A percentile compares a stretch with the other conserved stretches of the same genome.
Conservation (phyloP, 768 basidiomycete genomes). For the Termitomyces sp. region DNA sequence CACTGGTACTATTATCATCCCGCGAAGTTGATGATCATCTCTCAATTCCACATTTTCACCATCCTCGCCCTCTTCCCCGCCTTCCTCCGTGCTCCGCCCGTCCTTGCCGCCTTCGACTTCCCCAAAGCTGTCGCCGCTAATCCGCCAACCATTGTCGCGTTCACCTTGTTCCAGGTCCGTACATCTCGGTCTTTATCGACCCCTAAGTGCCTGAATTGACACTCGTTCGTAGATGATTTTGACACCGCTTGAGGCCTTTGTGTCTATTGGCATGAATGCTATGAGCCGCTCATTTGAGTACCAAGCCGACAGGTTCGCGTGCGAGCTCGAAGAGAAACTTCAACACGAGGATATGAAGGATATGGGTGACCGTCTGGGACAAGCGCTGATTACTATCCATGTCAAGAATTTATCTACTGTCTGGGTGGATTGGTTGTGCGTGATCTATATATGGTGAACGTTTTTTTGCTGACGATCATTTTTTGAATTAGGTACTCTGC, state of each 20-base stretch:
- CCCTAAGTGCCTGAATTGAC: conserved; percentile 1
- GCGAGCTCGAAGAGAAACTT: conserved; percentile 58
- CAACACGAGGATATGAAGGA: conserved; percentile 62
- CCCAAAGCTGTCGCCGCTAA: conserved; percentile 54
- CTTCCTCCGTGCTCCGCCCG: conserved; percentile 76
- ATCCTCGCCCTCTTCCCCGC: conserved; percentile 89
- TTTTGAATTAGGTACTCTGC: conserved; percentile 70
- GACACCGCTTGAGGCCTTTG: conserved; percentile 73
- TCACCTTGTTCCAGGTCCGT: conserved; percentile 76
- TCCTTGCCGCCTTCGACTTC: conserved; percentile 83
- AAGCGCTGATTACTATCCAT: conserved; percentile 82
- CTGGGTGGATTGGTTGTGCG: conserved; percentile 91
- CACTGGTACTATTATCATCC: conserved; percentile 96
- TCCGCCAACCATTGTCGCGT: conserved; percentile 82
- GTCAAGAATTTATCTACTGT: conserved; percentile 92
- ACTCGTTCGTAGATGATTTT: conserved; percentile 61
- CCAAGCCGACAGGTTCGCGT: conserved; percentile 87
- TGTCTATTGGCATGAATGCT: conserved; percentile 74
- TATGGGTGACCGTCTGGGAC: conserved; percentile 83
- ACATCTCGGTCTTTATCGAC: not conserved
- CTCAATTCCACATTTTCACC: conserved; percentile 84
- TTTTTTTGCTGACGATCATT: conserved; percentile 6
- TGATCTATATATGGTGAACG: conserved; percentile 14
- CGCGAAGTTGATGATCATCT: conserved; percentile 80
- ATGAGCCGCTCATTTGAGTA: conserved; percentile 88